Evolutionary conservation across 2,329 filamentous ascomycete genomes (phyloP).

Genomic region (Pseudovirgaria hyperparasitica): DNA sequence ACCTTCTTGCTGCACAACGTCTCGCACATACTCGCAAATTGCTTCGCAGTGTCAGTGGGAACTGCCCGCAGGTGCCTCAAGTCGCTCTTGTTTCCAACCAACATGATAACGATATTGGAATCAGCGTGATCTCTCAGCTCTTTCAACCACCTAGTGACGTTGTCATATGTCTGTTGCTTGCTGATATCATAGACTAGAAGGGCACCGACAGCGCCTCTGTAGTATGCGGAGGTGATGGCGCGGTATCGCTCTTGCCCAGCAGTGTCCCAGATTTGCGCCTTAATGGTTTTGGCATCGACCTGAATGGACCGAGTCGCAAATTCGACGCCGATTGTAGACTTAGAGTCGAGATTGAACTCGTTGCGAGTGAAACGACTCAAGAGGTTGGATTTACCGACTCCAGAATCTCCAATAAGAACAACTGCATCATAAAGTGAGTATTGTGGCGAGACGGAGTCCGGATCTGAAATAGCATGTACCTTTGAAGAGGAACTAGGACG

Average conservation of each 20-base stretch:
- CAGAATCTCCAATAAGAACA: conserved; percentile 97
- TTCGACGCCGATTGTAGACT: conserved; percentile 98
- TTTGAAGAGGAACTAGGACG: conserved; percentile 6
- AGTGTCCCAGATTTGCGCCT: conserved; percentile 99
- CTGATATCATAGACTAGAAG: conserved; percentile 98
- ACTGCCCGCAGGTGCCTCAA: conserved; percentile 95
- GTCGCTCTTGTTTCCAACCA: conserved; percentile 99
- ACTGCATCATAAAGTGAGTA: conserved; percentile 42
- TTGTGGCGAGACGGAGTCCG: conserved; percentile 9
- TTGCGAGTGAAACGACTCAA: conserved; percentile 98
- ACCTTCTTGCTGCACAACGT: conserved; percentile 4
- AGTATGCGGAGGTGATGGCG: conserved; percentile 98
- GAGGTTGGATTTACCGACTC: conserved; percentile 99
- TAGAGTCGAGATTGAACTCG: conserved; percentile 99
- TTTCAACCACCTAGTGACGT: conserved; percentile 97
- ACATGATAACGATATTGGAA: conserved; percentile 98
- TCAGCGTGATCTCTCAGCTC: conserved; percentile 96
- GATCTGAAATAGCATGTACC: conserved; percentile 39
- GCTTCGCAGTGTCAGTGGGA: conserved; percentile 93
- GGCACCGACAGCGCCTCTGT: conserved; percentile 91
- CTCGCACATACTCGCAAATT: conserved; percentile 74
- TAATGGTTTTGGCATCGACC: conserved; percentile 99
- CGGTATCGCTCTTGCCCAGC: conserved; percentile 98
- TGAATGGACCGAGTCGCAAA: conserved; percentile 98
- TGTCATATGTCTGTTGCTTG: conserved; percentile 99